Base-by-base conservation (phyloP, 2,329 filamentous ascomycete species). In the Neofusicoccum laricinum region DNA sequence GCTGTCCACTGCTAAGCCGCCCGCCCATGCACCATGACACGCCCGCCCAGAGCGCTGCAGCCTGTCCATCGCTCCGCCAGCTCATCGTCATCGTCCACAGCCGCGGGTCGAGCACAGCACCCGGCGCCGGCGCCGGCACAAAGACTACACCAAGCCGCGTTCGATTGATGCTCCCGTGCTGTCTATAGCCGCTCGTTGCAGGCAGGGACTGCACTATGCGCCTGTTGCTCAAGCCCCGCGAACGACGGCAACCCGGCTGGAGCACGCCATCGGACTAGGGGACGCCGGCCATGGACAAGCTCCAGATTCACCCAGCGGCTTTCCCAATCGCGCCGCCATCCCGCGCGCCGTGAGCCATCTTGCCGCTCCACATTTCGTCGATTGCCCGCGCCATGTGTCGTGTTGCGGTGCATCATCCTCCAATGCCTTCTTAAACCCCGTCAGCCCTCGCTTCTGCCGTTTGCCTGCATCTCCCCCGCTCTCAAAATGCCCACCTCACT, bases 211-310 rank as follows among this genome's bases (percentile, higher is more conserved):
- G 21, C 15, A 19, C 15, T 10, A 15, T 21, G 8, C 32, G 17
- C n/a, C 53, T 45, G 19, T 32, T 12, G 3, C 12, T 15, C 36
- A 67, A 3, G 85, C 84, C 95, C 58, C 89, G 92, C 72, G 90
- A 93, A 11, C 83, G 86, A 50, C 85, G 96, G 61, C 89, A 66
- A 84, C 89, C 43, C 89, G 55, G 5, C 30, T 1, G 30, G 14
- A 59, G 55, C 55, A 59, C 55, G 58, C 15, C 17, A 62, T 62
- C 45, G 32, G 36, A 8, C 45, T 43, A 19, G 21, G 10, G 40
- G 53, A n/a, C n/a, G 17, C 15, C 55, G 14, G 15, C 30, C 40
- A 4, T n/a, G 14, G 45, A 25, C 58, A 61, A 48, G 43, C 46
- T 50, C 43, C 17, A 49, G 43, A 36, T 14, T 19, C 32, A 15